These are phyloP conservation scores for Teunomyces funiuensis DNA, from an alignment of 805 yeast genomes.

Conservation along the genomic window DNA sequence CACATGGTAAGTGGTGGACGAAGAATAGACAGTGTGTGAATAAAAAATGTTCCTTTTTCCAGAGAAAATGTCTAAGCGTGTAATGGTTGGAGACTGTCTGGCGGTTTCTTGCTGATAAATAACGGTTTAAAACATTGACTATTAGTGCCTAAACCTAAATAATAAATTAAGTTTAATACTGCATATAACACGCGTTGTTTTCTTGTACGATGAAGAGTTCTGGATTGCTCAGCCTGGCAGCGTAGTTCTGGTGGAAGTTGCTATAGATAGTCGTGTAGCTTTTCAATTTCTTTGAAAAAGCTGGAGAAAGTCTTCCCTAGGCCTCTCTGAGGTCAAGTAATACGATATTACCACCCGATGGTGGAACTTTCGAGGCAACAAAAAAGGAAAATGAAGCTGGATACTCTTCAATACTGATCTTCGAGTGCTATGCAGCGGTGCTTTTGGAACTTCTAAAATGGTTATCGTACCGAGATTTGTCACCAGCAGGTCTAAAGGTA, in stretches of 20 bases:
- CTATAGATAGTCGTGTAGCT: conserved; percentile 23
- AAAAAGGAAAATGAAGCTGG: conserved; percentile 26
- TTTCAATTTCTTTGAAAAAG: conserved; percentile 21
- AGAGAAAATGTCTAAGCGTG: no score
- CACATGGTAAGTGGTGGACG: no score
- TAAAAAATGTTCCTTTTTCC: no score
- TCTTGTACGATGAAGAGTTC: no score
- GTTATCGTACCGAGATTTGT: conserved; percentile 14
- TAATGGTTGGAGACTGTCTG: no score
- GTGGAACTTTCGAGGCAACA: conserved; percentile 26
- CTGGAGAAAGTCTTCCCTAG: conserved; percentile 23
- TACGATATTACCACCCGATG: conserved; percentile 28
- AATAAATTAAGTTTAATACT: no score
- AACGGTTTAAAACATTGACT: no score
- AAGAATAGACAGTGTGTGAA: no score
- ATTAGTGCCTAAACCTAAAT: no score
- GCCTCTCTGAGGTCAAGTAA: conserved; percentile 27
- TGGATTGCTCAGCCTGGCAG: no score
- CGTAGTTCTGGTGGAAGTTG: conserved; percentile 21
- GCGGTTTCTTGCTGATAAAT: no score
- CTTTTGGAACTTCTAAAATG: conserved; percentile 15
- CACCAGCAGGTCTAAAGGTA: conserved; percentile 24
- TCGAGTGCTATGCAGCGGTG: conserved; percentile 23
- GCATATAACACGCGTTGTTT: no score
- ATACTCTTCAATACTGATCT: conserved; percentile 23